These are phyloP conservation scores for Penicillium silybi DNA, from an alignment of 495 filamentous ascomycete genomes.

Conservation along the genomic window DNA sequence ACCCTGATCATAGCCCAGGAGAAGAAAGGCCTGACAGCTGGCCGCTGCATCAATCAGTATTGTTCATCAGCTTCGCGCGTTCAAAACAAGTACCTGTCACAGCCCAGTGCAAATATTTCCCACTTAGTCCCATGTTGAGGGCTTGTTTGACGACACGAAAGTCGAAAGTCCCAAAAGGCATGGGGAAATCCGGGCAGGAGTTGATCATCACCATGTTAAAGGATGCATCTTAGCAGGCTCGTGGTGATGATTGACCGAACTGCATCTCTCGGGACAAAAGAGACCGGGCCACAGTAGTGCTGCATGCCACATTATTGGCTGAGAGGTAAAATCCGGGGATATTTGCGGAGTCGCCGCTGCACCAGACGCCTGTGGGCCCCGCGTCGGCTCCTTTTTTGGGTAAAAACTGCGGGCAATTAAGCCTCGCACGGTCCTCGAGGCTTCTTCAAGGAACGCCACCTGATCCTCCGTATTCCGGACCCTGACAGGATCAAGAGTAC, in stretches of 20 bases:
- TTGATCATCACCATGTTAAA: background rate
- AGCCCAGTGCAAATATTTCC: slow-evolving; percentile 19
- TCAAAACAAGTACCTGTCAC: slow-evolving; percentile 10
- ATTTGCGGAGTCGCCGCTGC: background rate
- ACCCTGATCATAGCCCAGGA: slow-evolving; percentile 38
- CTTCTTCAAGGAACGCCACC: background rate
- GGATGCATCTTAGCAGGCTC: background rate
- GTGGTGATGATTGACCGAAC: slow-evolving; percentile 1
- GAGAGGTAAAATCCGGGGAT: background rate
- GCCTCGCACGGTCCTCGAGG: background rate
- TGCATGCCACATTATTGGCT: background rate
- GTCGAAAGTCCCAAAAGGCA: background rate
- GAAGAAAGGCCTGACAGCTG: slow-evolving; percentile 34
- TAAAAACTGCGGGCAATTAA: background rate
- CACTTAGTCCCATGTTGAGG: slow-evolving; percentile 12
- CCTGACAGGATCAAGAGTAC: slow-evolving; percentile 1
- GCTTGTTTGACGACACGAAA: background rate
- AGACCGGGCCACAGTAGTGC: background rate
- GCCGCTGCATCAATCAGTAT: slow-evolving; percentile 6
- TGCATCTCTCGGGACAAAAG: background rate
- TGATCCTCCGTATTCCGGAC: no score
- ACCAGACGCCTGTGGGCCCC: background rate
- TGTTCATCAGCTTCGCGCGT: background rate
- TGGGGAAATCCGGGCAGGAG: slow-evolving; percentile 1
- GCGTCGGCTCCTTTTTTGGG: background rate